Conservation (phyloP, 1,284 basidiomycete species). For the Pseudozyma thailandica region DNA sequence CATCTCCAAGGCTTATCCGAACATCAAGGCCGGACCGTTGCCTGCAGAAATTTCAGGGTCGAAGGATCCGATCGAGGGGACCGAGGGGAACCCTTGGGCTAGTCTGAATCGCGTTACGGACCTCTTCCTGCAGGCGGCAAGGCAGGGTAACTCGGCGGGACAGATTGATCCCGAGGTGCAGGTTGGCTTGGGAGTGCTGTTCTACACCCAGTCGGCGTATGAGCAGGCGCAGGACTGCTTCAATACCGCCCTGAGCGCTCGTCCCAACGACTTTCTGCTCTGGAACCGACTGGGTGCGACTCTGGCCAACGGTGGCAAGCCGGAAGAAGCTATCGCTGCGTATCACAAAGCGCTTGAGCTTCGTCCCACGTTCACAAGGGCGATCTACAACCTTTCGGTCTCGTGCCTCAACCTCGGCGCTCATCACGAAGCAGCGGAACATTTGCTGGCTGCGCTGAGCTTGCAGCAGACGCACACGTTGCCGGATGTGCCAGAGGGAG, state of each 20-base stretch:
- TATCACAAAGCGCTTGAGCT: conserved; percentile 93
- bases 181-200: conserved; percentile 89
- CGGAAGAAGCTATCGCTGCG: conserved; percentile 93
- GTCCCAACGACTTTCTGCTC: conserved; percentile 89
- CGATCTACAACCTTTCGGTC: conserved; percentile 96
- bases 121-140: conserved; percentile 84
- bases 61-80: conserved; percentile 69
- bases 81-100: conserved; percentile 77
- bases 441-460: conserved; percentile 90
- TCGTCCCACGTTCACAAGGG: conserved; percentile 94
- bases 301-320: conserved; percentile 89
- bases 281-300: conserved; percentile 98
- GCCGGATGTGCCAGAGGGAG: conserved; percentile 60
- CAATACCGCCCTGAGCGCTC: conserved; percentile 80
- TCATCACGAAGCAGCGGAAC: conserved; percentile 94
- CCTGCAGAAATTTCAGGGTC: conserved; percentile 74
- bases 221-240: conserved; percentile 90
- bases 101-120: conserved; percentile 84
- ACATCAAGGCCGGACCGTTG: conserved; percentile 70
- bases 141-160: conserved; percentile 72
- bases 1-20: conserved; percentile 81
- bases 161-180: conserved; percentile 90
- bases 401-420: conserved; percentile 98
- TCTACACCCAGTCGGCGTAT: conserved; percentile 84
- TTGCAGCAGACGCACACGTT: conserved; percentile 74